Evolutionary conservation across 2,329 filamentous ascomycete genomes (phyloP).

Genomic region (Cytospora leucostoma): DNA sequence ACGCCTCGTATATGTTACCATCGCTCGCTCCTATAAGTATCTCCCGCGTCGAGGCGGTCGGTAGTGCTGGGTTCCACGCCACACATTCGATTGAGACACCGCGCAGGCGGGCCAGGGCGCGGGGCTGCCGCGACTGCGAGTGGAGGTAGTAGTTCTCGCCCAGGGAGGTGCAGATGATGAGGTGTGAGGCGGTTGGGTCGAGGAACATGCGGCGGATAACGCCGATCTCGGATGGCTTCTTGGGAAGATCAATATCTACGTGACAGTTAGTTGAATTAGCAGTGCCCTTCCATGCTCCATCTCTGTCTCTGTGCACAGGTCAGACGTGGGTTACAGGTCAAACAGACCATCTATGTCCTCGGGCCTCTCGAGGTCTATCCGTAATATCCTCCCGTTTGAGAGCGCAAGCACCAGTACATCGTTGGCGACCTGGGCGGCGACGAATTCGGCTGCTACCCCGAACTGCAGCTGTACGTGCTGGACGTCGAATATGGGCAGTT

Average conservation of each 20-base stretch:
- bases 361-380: constrained; percentile 90
- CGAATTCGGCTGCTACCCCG: constrained; percentile 91
- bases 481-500: constrained; percentile 90
- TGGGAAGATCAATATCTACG: constrained; percentile 92
- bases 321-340: background rate
- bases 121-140: constrained; percentile 86
- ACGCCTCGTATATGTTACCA: constrained; percentile 92
- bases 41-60: constrained; percentile 91
- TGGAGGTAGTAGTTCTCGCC: constrained; percentile 99
- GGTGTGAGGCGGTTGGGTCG: constrained; percentile 92
- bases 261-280: background rate
- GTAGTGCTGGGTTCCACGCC: constrained; percentile 91
- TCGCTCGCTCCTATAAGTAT: constrained; percentile 91
- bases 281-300: background rate
- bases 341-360: constrained; percentile 86
- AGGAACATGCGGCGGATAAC: constrained; percentile 96
- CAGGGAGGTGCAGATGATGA: constrained; percentile 85
- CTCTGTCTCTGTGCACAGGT: background rate
- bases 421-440: constrained; percentile 94
- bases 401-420: constrained; percentile 93
- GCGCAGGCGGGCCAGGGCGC: constrained; percentile 77
- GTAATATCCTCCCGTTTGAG: constrained; percentile 86
- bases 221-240: constrained; percentile 86
- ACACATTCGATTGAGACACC: constrained; percentile 86
- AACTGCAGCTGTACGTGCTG: constrained; percentile 93